Evolutionary conservation across 2,329 filamentous ascomycete species (phyloP).

Genomic region (Blastomyces silverae): DNA sequence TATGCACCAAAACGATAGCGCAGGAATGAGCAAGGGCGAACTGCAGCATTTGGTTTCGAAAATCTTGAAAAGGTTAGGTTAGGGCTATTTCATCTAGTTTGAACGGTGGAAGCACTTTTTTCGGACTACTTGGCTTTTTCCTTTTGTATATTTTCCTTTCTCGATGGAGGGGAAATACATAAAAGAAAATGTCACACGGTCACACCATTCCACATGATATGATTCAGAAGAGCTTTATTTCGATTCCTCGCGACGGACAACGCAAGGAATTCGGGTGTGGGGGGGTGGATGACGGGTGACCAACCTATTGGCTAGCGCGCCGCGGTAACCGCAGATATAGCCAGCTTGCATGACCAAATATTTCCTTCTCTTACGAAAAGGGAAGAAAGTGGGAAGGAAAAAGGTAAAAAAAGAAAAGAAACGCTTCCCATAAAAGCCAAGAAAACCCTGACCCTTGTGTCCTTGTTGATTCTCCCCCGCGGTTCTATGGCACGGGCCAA

Average conservation of each 20-base stretch:
- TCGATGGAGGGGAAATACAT: no score
- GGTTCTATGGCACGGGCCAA: not conserved
- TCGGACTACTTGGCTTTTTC: no score
- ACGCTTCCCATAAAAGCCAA: not conserved
- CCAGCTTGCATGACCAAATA: not conserved
- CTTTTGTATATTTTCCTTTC: no score
- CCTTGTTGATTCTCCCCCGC: not conserved
- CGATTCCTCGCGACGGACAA: no score
- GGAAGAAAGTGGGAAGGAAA: not conserved
- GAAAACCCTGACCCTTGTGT: not conserved
- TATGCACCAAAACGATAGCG: not conserved
- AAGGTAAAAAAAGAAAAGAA: not conserved
- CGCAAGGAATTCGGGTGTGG: no score
- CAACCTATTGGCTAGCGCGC: slow-evolving; percentile 8
- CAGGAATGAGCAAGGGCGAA: not conserved
- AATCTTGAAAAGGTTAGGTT: no score
- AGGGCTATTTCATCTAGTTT: no score
- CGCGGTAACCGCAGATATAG: slow-evolving; percentile 9
- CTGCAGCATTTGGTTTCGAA: not conserved
- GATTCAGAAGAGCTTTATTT: no score
- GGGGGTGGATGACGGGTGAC: not conserved
- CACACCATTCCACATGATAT: no score
- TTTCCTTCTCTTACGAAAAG: not conserved
- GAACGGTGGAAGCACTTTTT: no score
- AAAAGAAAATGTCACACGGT: no score